Conservation (phyloP, 2,329 filamentous ascomycete genomes). For the Curvularia verruculosa region DNA sequence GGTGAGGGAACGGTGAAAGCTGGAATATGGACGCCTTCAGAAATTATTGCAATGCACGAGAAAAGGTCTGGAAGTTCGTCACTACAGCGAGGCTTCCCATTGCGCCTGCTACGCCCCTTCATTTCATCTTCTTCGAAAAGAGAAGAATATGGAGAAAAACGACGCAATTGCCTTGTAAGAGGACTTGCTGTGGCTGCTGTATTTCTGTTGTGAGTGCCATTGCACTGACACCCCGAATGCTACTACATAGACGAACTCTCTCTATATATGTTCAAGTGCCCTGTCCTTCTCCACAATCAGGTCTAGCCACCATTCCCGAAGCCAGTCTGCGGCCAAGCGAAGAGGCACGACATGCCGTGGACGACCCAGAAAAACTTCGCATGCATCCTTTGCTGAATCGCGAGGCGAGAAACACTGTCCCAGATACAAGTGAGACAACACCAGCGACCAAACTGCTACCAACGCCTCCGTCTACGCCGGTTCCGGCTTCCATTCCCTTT, state of each 20-base stretch:
- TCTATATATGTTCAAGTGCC: background rate
- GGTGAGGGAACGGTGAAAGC: constrained; percentile 50
- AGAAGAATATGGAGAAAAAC: background rate
- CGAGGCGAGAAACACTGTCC: background rate
- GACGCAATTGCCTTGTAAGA: constrained; percentile 2
- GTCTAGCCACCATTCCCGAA: constrained; percentile 12
- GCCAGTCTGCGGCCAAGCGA: constrained; percentile 12
- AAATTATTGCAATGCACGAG: background rate
- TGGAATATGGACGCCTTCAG: constrained; percentile 28
- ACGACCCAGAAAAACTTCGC: background rate
- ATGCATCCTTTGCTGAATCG: background rate
- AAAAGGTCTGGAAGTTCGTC: constrained; percentile 7
- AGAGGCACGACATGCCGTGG: background rate
- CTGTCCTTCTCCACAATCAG: background rate
- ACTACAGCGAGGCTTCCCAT: background rate
- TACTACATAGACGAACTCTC: constrained; percentile 2
- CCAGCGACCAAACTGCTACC: background rate
- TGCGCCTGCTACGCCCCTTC: background rate
- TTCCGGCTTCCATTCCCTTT: background rate
- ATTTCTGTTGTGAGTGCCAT: constrained; percentile 15
- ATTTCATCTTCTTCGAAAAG: background rate
- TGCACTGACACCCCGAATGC: background rate
- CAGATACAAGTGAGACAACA: background rate
- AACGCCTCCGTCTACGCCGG: background rate
- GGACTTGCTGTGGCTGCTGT: constrained; percentile 5